These are phyloP conservation scores for Urtica urens DNA, from an alignment of 306 rosid species.

Conservation along the genomic window DNA sequence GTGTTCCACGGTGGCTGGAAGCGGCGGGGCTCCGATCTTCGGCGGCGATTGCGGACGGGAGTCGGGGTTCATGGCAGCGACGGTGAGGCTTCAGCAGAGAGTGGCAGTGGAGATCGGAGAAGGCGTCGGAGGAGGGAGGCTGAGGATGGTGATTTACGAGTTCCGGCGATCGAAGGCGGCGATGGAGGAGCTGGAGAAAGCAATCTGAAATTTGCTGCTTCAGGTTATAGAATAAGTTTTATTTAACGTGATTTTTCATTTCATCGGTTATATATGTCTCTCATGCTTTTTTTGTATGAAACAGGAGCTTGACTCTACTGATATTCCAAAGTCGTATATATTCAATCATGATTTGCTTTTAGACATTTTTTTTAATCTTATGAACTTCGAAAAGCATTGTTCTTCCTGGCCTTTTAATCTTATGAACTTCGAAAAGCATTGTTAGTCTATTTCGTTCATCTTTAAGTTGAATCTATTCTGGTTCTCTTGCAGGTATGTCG, in stretches of 20 bases:
- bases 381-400: conserved; percentile 5
- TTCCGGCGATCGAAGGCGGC: conserved; percentile 71
- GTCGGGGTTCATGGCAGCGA: conserved; percentile 80
- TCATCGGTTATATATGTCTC: neutral
- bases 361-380: neutral
- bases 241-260: neutral
- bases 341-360: neutral
- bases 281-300: neutral
- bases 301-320: neutral
- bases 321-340: neutral
- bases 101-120: conserved; percentile 70
- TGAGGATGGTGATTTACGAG: conserved; percentile 54
- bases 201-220: conserved; percentile 88
- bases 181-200: conserved; percentile 81
- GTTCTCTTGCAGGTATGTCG: conserved; percentile 70
- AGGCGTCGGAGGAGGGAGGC: conserved; percentile 39
- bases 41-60: conserved; percentile 56
- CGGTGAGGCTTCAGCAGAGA: conserved; percentile 76
- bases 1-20: conserved; percentile 39
- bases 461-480: conserved; percentile 4
- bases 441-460: conserved; percentile 7
- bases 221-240: conserved; percentile 41
- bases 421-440: neutral
- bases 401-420: neutral
- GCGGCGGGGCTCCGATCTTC: neutral